Evolutionary conservation across 78 protist genomes (phyloP), one percentile per base, ranked within the genome.

Genomic region (Tieghemostelium lacteum): DNA sequence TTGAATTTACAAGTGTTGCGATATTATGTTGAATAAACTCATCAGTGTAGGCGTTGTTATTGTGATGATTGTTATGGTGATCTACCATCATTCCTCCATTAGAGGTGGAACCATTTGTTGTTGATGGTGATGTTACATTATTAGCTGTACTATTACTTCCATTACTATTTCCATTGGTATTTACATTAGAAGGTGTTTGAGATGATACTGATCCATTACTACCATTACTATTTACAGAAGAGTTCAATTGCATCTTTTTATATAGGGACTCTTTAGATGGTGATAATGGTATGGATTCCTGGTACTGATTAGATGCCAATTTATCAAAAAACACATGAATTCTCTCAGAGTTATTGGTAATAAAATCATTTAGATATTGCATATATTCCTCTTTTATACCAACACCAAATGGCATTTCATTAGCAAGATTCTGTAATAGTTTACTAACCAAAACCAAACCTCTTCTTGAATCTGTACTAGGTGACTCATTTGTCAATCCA

Each of bases 371-470:
- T 33, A 77, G 42, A 64, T 64, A 77, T 1, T 36, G 19, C 87
- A 77, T 77, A 65, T 64, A 77, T 26, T 77, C 87, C 22, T 77
- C 87, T 52, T 77, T 77, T 17, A 77, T 77, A 34, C 87, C 87
- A 24, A 40, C 39, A 24, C 87, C 87, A 77, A 77, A 77, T 77
- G 87, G 75, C 73, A 64, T 77, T 52, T 77, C 87, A 64, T 77
- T 77, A 20, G 87, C 87, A 8, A 77, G 45, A 52, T 77, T 77
- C 52, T 77, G 87, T 26, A 77, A 40, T 50, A 77, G 26, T 17
- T 77, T 77, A 45, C 75, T 64, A 36, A 77, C 87, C 29, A 77
- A 77, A 17, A 77, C 87, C 7, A 77, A 64, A 26, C 87, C 65
- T 26, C 87, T 40, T 64, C 87, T 62, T 2, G 87, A 63, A 31